phyloP scores from a whole-genome alignment of 2,329 filamentous ascomycete species.

The Thelonectria olida region DNA sequence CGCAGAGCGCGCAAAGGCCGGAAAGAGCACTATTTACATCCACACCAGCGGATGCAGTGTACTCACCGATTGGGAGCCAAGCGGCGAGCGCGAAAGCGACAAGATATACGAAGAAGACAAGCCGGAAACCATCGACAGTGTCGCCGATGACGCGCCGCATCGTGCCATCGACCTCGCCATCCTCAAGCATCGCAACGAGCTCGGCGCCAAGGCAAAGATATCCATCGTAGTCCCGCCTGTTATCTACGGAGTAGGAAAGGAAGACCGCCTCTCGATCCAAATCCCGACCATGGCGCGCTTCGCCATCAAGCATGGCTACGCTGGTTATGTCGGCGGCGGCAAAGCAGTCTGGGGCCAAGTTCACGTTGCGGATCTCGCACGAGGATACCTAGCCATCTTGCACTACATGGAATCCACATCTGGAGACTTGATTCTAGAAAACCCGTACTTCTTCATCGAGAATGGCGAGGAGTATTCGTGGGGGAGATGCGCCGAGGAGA shows the following conservation, averaged over 20 bases:
- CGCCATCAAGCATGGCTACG: constrained; percentile 1
- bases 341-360: neutral
- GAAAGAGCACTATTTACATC: constrained; percentile 2
- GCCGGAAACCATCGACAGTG: neutral
- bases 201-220: neutral
- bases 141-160: neutral
- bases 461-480: constrained; percentile 1
- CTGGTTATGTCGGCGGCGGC: neutral
- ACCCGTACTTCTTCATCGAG: neutral
- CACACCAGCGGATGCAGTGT: neutral
- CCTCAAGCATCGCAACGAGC: neutral
- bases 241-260: neutral
- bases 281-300: neutral
- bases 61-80: neutral
- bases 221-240: neutral
- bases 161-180: neutral
- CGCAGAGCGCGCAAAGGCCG: neutral
- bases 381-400: neutral
- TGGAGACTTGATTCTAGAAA: neutral
- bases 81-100: neutral
- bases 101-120: neutral
- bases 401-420: neutral
- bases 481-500: neutral
- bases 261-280: neutral
- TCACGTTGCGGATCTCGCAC: neutral